Evolutionary conservation across 257 asterid genomes (phyloP).

Genomic region (Ehretia macrophylla): DNA sequence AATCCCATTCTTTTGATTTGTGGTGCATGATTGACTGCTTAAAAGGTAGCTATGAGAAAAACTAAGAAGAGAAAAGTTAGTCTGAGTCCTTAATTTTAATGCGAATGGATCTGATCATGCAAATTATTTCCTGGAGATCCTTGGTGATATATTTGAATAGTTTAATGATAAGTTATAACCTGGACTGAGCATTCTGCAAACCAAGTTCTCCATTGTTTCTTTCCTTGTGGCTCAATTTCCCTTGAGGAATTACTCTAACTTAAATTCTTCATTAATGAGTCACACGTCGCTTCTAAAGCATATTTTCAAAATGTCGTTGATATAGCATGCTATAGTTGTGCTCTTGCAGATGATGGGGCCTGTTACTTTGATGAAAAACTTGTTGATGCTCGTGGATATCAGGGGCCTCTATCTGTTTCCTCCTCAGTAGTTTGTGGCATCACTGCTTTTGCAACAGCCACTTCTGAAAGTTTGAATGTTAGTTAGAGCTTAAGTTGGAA

Average conservation of each 20-base stretch:
- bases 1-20: neutral
- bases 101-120: too few species aligned
- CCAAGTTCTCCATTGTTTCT: too few species aligned
- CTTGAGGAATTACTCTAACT: neutral
- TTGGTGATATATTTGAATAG: too few species aligned
- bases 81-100: too few species aligned
- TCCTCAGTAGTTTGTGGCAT: constrained; percentile 84
- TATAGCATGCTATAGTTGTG: neutral
- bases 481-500: constrained; percentile 10
- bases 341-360: constrained; percentile 74
- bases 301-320: neutral
- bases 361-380: constrained; percentile 88
- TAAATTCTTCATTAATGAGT: neutral
- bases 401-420: constrained; percentile 84
- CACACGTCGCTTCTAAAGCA: neutral
- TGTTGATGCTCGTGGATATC: constrained; percentile 66
- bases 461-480: constrained; percentile 68
- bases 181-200: too few species aligned
- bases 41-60: neutral
- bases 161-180: too few species aligned
- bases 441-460: constrained; percentile 59
- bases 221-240: neutral
- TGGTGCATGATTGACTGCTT: neutral
- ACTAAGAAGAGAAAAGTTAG: too few species aligned
- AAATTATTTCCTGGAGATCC: too few species aligned